Evolutionary conservation across 768 basidiomycete species (phyloP).

Genomic region (Calocybe indica): DNA sequence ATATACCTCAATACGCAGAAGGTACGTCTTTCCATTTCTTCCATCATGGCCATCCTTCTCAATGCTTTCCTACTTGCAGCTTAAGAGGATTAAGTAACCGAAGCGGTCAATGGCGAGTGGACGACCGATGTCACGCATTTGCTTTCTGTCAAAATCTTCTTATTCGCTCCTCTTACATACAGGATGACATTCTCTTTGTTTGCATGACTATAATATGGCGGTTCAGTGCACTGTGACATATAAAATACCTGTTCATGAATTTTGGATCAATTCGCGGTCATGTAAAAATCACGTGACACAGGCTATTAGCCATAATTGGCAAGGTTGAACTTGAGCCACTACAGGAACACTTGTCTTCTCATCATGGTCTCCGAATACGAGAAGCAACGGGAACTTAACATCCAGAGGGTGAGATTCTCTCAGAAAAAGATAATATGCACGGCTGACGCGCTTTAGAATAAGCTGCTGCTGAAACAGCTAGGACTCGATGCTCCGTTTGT

Average conservation of each 20-base stretch:
- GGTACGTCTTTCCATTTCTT: conserved; percentile 34
- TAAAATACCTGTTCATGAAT: too few species aligned
- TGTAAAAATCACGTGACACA: conserved; percentile 14
- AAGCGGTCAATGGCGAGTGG: neutral
- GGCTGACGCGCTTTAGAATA: conserved; percentile 27
- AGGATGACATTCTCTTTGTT: conserved; percentile 15
- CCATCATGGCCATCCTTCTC: neutral
- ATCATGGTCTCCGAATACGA: conserved; percentile 27
- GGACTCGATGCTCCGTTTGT: conserved; percentile 38
- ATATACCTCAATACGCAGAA: conserved; percentile 80
- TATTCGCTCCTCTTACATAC: too few species aligned
- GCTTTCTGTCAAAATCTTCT: too few species aligned
- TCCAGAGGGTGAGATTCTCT: conserved; percentile 18
- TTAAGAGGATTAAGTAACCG: conserved; percentile 53
- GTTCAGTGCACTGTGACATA: too few species aligned
- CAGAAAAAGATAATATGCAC: neutral
- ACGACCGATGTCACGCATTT: too few species aligned
- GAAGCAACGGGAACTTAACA: conserved; percentile 25
- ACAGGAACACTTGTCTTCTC: neutral
- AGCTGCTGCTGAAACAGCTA: conserved; percentile 31
- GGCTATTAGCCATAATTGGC: neutral
- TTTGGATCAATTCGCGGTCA: conserved; percentile 11
- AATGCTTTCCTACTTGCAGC: conserved; percentile 26
- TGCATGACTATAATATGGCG: neutral
- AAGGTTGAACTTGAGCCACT: neutral